Conservation (phyloP, 495 filamentous ascomycete species). For the Daldinia concentrica region DNA sequence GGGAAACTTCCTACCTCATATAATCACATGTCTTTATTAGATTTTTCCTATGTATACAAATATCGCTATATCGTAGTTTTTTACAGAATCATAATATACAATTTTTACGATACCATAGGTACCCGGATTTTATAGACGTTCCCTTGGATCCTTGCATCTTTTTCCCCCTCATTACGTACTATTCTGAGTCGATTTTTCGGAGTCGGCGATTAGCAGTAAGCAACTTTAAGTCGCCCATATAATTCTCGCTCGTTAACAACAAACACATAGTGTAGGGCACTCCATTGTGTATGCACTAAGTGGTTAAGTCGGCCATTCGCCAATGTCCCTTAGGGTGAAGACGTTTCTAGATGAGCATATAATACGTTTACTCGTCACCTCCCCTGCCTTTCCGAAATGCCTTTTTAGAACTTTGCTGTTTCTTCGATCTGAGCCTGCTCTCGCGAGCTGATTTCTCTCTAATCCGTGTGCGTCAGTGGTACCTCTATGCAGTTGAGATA, state of each 20-base stretch:
- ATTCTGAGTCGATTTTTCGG: background rate
- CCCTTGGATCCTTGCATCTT: too few species aligned
- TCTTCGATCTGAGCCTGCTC: conserved; percentile 76
- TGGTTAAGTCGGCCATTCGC: background rate
- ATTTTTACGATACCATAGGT: too few species aligned
- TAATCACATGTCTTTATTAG: too few species aligned
- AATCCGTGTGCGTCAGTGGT: conserved; percentile 4
- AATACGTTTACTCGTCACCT: conserved; percentile 15
- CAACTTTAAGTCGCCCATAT: too few species aligned
- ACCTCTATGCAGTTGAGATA: background rate
- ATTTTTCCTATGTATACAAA: too few species aligned
- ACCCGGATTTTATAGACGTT: too few species aligned
- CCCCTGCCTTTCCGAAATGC: conserved; percentile 63
- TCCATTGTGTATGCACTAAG: background rate
- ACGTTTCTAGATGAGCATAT: background rate
- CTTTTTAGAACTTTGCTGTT: conserved; percentile 83
- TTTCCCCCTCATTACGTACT: background rate
- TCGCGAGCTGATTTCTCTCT: conserved; percentile 80
- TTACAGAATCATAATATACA: too few species aligned
- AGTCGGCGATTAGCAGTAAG: too few species aligned
- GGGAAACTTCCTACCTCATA: background rate
- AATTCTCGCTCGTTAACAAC: too few species aligned
- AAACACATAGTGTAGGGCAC: background rate
- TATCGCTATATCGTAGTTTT: too few species aligned
- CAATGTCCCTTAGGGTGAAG: background rate